Evolutionary conservation across 352 stramenopile genomes (phyloP), one percentile per base, ranked within the genome.

Genomic region (Phytophthora boehmeriae): DNA sequence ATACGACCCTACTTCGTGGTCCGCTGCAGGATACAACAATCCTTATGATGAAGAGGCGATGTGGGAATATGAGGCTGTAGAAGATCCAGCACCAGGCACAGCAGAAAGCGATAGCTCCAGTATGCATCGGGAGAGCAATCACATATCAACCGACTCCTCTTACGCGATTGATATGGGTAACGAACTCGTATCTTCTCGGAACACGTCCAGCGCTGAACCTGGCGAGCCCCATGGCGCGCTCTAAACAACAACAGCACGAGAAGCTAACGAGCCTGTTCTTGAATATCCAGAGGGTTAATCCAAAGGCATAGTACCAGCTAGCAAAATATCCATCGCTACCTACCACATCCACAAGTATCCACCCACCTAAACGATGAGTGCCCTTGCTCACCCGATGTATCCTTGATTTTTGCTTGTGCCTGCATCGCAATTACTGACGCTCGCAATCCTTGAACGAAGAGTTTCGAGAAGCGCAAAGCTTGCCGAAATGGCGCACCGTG

Each of bases 381-480:
- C 13, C 19, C 44, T 47, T 38, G 42, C 34, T 10, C 22, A 36
- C 20, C 32, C 17, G 16, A 8, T 28, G 30, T 36, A 32, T 58
- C 8, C 34, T 45, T 51, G 23, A 17, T 30, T 34, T 16, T 42
- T 35, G 34, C 34, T 9, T n/a, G n/a, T 23, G 30, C 22, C 52
- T 42, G 6, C 22, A 28, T 45, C 34, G 30, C 4, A 28, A 22
- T 38, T 75, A 76, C 22, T 67, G 50, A 22, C 63, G 53, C 17
- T 76, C 66, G 27, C 52, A 43, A 45, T 65, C 52, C 52, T 70
- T 80, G 23, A 76, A 70, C 48, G 72, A 77, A 16, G 83, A 77
- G n/a, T 89, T 91, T 30, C 85, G 75, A 52, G 84, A 91, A 57
- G 73, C 78, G 44, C 87, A 96, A n/a, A 89, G 68, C 53, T 90